Percentiles rank a stretch among this genome's conserved stretches.
Conservation (phyloP, 116 monocot genomes). For the Trichopus zeylanicus region DNA sequence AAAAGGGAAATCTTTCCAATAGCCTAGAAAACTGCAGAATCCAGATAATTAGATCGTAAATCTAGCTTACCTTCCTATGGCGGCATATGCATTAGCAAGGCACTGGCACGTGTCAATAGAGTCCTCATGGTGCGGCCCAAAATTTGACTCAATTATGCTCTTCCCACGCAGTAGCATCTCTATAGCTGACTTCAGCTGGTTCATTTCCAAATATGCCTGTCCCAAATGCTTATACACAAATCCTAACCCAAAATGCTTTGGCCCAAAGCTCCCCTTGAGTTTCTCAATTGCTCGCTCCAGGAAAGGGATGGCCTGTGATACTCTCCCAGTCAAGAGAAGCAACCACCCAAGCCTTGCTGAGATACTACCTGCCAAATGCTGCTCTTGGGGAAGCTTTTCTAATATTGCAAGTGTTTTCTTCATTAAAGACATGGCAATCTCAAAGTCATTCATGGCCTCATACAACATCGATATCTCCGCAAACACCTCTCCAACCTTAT, state of each 20-base stretch:
- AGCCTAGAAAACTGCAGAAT: background rate
- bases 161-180: slow-evolving; percentile 28
- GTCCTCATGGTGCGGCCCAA: slow-evolving; percentile 39
- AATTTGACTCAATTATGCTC: slow-evolving; percentile 27
- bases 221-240: slow-evolving; percentile 65
- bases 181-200: slow-evolving; percentile 22
- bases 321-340: slow-evolving; percentile 35
- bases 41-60: no score
- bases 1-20: background rate
- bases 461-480: slow-evolving; percentile 49
- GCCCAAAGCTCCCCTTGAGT: slow-evolving; percentile 42
- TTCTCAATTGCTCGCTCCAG: slow-evolving; percentile 34
- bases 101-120: slow-evolving; percentile 44
- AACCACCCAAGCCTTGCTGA: slow-evolving; percentile 56
- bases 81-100: slow-evolving; percentile 58
- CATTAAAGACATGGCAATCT: slow-evolving; percentile 34
- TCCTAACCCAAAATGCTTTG: slow-evolving; percentile 53
- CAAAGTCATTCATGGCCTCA: slow-evolving; percentile 53
- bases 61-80: slow-evolving; percentile 42
- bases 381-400: slow-evolving; percentile 23
- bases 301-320: slow-evolving; percentile 33
- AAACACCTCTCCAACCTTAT: slow-evolving; percentile 28
- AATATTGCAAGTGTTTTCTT: slow-evolving; percentile 37
- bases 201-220: slow-evolving; percentile 38
- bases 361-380: slow-evolving; percentile 41